Base-by-base conservation (phyloP, 768 basidiomycete genomes). In the Suillus lakei region DNA sequence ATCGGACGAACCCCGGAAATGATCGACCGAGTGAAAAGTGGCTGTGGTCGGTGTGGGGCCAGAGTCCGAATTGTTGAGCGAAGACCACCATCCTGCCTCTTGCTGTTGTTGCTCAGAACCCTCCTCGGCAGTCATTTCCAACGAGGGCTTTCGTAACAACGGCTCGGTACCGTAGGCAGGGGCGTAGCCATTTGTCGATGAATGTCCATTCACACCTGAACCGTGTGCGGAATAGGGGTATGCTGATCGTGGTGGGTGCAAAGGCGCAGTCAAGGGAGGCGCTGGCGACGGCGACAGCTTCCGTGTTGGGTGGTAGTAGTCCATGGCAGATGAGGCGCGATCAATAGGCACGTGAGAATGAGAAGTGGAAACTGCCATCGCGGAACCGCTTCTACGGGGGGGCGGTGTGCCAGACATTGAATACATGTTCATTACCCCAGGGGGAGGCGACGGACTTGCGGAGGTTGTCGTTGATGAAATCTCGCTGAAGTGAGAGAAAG, bases 401-500 rank as follows among this genome's bases (percentile, higher is more conserved):
- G 86, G 83, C 13, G 81, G 74, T 23, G 76, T 69, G 4, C 75
- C 67, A 18, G 78, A 70, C 62, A 76, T 76, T 73, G 61, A 74
- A 64, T 68, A 28, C 67, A 75, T 75, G 66, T 84, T 84, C 7
- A 80, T 72, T 28, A 81, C 72, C 7, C 84, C 86, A 39, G 85
- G 91, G 67, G 86, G 89, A 1, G 93, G 92, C 15, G 94, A 93
- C 4, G 93, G 88, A 50, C 86, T 86, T 5, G 89, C 87, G 7
- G 94, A 93, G 26, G 88, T 85, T 4, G 89, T 86, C 4, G 86
- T 82, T 1, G 96, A 93, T 3, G 96, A 92, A 65, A 99, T 97
- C 7, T 93, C 89, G 68, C 92, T 95, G 79, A 92, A 98, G 70
- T 95, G 94, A 32, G 95, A 88, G 78, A 99, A 98, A 9, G 97